These are phyloP conservation scores for Alternaria rosae DNA, from an alignment of 2,329 filamentous ascomycete genomes.

Conservation along the genomic window DNA sequence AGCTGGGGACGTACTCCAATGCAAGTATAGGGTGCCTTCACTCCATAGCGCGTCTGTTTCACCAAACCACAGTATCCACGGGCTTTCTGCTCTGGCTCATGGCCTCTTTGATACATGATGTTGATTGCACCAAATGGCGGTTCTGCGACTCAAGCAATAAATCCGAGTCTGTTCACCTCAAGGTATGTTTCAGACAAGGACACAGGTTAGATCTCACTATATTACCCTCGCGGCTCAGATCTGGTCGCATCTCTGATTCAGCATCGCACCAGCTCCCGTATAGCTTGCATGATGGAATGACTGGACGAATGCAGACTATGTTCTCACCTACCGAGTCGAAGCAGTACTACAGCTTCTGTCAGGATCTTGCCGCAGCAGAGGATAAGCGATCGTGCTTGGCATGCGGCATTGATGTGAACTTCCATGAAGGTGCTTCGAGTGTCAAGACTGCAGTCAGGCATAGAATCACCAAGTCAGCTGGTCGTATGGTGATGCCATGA, in stretches of 20 bases:
- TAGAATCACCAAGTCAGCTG: not conserved
- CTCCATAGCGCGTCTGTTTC: not conserved
- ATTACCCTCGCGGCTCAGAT: not conserved
- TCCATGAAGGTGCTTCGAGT: not conserved
- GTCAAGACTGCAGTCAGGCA: not conserved
- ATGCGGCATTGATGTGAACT: not conserved
- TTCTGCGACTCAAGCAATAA: not conserved
- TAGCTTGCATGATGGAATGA: not conserved
- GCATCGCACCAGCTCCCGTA: not conserved
- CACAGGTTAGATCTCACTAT: no score
- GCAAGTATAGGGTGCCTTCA: not conserved
- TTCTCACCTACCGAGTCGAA: no score
- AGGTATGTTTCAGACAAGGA: no score
- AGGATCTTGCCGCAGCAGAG: no score
- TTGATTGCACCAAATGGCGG: no score
- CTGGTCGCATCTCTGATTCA: not conserved
- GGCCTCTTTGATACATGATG: not conserved
- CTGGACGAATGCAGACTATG: no score
- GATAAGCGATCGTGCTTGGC: not conserved
- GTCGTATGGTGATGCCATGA: not conserved
- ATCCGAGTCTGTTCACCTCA: not conserved
- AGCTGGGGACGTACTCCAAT: not conserved
- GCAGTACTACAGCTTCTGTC: no score
- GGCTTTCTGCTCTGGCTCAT: not conserved
- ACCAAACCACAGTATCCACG: not conserved